Evolutionary conservation across 2,329 filamentous ascomycete species (phyloP).

Genomic region (Ilyonectria destructans): DNA sequence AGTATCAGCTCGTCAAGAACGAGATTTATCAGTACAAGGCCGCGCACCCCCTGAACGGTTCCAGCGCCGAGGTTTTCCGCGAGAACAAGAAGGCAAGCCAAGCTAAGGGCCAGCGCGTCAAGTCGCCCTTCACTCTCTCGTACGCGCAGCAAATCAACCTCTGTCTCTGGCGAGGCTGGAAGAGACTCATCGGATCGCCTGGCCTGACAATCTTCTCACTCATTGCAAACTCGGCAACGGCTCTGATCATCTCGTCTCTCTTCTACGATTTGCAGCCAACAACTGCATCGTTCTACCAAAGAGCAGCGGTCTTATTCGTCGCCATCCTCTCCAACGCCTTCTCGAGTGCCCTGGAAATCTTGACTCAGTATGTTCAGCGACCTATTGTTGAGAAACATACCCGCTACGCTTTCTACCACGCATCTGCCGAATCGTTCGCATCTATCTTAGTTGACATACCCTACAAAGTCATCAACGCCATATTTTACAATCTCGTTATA

Average conservation of each 20-base stretch:
- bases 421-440: conserved; percentile 55
- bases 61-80: conserved; percentile 23
- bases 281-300: conserved; percentile 31
- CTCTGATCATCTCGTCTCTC: conserved; percentile 21
- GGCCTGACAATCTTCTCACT: conserved; percentile 21
- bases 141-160: conserved; percentile 27
- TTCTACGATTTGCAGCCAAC: conserved; percentile 20
- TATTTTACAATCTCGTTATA: conserved; percentile 62
- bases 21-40: conserved; percentile 7
- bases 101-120: conserved; percentile 22
- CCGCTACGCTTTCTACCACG: conserved; percentile 59
- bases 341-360: conserved; percentile 55
- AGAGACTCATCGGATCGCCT: conserved; percentile 13
- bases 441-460: conserved; percentile 62
- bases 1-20: too few species aligned
- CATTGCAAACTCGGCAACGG: conserved; percentile 13
- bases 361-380: conserved; percentile 57
- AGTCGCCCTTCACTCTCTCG: conserved; percentile 29
- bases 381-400: conserved; percentile 59
- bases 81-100: conserved; percentile 25
- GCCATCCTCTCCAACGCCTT: conserved; percentile 69
- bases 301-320: conserved; percentile 68
- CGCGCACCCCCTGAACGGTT: conserved; percentile 20
- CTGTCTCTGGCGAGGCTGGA: conserved; percentile 27
- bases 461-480: conserved; percentile 58